phyloP scores from a whole-genome alignment of 495 filamentous ascomycete genomes.

The Penicillium chermesinum region DNA sequence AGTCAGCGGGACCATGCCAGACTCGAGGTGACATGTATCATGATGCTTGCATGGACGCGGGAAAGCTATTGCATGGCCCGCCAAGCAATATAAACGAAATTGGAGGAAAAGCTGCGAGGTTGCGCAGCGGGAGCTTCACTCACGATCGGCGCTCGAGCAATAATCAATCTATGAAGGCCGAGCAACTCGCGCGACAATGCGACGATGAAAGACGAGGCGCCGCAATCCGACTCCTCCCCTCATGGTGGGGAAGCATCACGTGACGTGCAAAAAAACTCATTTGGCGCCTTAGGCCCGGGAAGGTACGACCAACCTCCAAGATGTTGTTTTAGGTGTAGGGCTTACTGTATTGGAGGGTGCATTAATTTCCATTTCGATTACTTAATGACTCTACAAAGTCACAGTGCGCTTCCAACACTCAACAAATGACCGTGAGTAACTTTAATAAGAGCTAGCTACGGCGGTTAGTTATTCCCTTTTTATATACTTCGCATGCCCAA shows the following conservation, averaged over 20 bases:
- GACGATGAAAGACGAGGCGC: slow-evolving; percentile 20
- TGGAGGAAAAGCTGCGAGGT: neutral
- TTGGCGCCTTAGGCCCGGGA: slow-evolving; percentile 18
- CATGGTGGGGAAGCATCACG: slow-evolving; percentile 35
- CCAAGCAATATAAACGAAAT: slow-evolving; percentile 6
- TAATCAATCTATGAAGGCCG: slow-evolving; percentile 20
- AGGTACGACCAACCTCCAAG: too few relatives aligned
- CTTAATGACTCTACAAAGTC: too few relatives aligned
- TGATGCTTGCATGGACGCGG: slow-evolving; percentile 5
- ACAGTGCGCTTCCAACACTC: too few relatives aligned
- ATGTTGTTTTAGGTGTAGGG: too few relatives aligned
- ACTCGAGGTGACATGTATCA: slow-evolving; percentile 2
- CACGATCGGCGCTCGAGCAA: slow-evolving; percentile 37
- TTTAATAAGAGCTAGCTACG: too few relatives aligned
- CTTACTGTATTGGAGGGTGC: too few relatives aligned
- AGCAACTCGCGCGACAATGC: slow-evolving; percentile 6
- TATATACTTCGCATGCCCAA: too few relatives aligned
- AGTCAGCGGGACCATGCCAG: slow-evolving; percentile 19
- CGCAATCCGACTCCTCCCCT: slow-evolving; percentile 20
- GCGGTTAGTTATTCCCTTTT: too few relatives aligned
- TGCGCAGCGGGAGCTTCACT: slow-evolving; percentile 19
- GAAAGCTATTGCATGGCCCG: neutral
- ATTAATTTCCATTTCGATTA: too few relatives aligned
- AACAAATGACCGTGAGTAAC: too few relatives aligned
- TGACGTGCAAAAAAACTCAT: slow-evolving; percentile 27